Evolutionary conservation across 352 stramenopile species (phyloP), one percentile per base, ranked within the genome.

Genomic region (Globisporangium lucens): DNA sequence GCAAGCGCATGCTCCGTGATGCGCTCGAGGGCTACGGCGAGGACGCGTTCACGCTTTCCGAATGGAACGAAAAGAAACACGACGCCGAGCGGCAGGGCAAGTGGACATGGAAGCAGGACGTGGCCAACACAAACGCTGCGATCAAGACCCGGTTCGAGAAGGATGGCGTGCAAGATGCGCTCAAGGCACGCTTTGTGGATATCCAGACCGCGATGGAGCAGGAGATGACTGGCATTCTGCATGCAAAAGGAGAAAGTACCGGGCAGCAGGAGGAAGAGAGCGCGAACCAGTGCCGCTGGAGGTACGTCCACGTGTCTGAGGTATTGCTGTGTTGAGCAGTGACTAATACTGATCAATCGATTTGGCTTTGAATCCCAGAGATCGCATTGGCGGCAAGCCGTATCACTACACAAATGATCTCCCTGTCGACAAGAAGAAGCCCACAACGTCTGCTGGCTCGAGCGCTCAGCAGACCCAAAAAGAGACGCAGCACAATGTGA

Each of bases 1-100:
- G 83, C 46, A 90, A 90, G 68, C 78, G 75, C 22, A 84, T 90
- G 74, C 72, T 93, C 7, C 74, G 75, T 5, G 76, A 91, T 24
- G 78, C 83, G 5, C 69, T 91, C 5, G 77, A 86, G 17, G 76
- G 70, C 9, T 83, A 85, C 20, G 81, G 79, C 2, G 74, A 86
- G 12, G 75, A 86, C 38, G 77, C 77, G 33, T 75, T 77, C 8
- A 78, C 80, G 59, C 66, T 90, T 13, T 74, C 71, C 2, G 75
- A 82, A 55, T 90, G 82, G 80, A 90, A 87, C 63, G 72, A 66
- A 9, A 73, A 75, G 62, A 89, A 87, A 66, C 81, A 69, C n/a
- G 57, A 41, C 8, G 78, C 80, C 2, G 67, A 66, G 8, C 33
- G 62, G 3, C 67, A 77, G 8, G 80, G 78, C 4, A 76, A 65